These are phyloP conservation scores for Cordyceps cicadae DNA, from an alignment of 2,329 filamentous ascomycete species.

Conservation along the genomic window DNA sequence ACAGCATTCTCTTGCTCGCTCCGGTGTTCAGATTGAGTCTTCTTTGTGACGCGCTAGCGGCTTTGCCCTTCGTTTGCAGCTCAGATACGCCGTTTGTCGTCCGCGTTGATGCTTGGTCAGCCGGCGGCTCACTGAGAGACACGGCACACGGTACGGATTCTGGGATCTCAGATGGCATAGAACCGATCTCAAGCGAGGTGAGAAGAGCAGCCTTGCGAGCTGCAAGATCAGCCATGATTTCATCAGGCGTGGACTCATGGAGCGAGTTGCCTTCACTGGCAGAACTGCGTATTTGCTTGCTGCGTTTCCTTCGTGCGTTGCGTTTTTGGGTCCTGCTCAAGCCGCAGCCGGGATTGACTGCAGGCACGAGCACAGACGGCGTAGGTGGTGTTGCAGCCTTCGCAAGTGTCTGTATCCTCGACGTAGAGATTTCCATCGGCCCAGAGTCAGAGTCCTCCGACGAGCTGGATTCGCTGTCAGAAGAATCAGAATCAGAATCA, in stretches of 20 bases:
- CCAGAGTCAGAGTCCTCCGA: background rate
- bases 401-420: conserved; percentile 2
- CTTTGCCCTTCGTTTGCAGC: conserved; percentile 8
- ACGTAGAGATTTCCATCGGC: conserved; percentile 1
- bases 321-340: conserved; percentile 40
- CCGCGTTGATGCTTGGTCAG: conserved; percentile 2
- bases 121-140: background rate
- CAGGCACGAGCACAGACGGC: conserved; percentile 1
- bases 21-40: conserved; percentile 35
- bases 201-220: conserved; percentile 9
- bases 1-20: conserved; percentile 59
- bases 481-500: conserved; percentile 27
- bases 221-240: background rate
- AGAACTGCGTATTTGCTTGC: conserved; percentile 19
- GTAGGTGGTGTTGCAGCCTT: background rate
- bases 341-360: conserved; percentile 27
- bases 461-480: conserved; percentile 19
- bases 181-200: conserved; percentile 9
- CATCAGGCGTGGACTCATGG: conserved; percentile 11
- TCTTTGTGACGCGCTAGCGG: background rate
- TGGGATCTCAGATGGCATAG: background rate
- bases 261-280: conserved; percentile 15
- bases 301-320: conserved; percentile 40
- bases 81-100: background rate
- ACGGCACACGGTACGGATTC: conserved; percentile 4